Evolutionary conservation across 768 basidiomycete species (phyloP).

Genomic region (Gymnopilus dilepis): DNA sequence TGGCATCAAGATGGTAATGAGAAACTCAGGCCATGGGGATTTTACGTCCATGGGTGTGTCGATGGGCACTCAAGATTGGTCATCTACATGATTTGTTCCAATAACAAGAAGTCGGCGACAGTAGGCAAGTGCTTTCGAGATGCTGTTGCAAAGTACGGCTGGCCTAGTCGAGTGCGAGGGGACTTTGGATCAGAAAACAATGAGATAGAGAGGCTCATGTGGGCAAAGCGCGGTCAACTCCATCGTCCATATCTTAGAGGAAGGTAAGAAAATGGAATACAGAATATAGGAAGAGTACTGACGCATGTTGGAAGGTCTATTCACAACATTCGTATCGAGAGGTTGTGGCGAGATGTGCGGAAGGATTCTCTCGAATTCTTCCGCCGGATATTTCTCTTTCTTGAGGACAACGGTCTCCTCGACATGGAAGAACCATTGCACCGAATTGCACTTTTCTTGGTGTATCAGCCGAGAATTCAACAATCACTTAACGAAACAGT

Average conservation of each 20-base stretch:
- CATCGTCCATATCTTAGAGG: slow-evolving; percentile 29
- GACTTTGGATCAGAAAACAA: slow-evolving; percentile 35
- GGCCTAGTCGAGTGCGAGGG: slow-evolving; percentile 35
- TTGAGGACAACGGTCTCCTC: no score
- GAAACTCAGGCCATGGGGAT: slow-evolving; percentile 37
- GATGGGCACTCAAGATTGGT: slow-evolving; percentile 45
- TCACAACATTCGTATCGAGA: no score
- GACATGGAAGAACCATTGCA: no score
- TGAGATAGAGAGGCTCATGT: slow-evolving; percentile 22
- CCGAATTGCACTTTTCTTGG: no score
- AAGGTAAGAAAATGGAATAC: no score
- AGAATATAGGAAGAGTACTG: no score
- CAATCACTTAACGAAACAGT: no score
- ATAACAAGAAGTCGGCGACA: slow-evolving; percentile 34
- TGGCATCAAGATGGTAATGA: slow-evolving; percentile 45
- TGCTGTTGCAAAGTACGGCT: slow-evolving; percentile 29
- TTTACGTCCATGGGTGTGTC: slow-evolving; percentile 25
- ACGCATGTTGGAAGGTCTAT: no score
- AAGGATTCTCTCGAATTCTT: no score
- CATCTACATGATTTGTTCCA: slow-evolving; percentile 30
- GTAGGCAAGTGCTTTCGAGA: slow-evolving; percentile 25
- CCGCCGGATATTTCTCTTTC: no score
- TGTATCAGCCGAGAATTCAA: no score
- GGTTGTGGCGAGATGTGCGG: no score
- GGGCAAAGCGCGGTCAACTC: slow-evolving; percentile 15